phyloP scores from a whole-genome alignment of 805 yeast genomes.

The Candida boidinii region DNA sequence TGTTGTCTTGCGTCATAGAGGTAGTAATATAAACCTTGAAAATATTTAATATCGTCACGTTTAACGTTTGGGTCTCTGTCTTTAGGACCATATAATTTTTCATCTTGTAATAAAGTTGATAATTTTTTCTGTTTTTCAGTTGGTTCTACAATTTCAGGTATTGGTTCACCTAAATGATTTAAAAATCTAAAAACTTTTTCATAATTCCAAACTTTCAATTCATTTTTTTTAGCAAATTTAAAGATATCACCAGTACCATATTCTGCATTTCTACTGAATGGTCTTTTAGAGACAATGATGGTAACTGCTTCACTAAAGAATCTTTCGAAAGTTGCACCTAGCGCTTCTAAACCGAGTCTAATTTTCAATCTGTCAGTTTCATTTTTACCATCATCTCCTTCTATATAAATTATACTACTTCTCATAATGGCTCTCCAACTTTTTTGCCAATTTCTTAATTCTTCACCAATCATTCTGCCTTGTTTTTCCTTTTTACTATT shows the following conservation, averaged over 20 bases:
- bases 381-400: conserved; percentile 28
- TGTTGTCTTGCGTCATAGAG: conserved; percentile 74
- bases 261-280: conserved; percentile 28
- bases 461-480: conserved; percentile 26
- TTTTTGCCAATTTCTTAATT: conserved; percentile 47
- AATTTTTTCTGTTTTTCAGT: conserved; percentile 25
- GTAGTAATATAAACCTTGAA: conserved; percentile 64
- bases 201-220: conserved; percentile 78
- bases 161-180: conserved; percentile 45
- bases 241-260: conserved; percentile 57
- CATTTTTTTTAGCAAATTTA: conserved; percentile 47
- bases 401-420: conserved; percentile 50
- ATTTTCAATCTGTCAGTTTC: conserved; percentile 28
- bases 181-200: conserved; percentile 83
- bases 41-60: conserved; percentile 78
- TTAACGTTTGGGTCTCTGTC: conserved; percentile 84
- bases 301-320: conserved; percentile 61
- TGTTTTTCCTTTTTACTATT: conserved; percentile 7
- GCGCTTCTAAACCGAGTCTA: conserved; percentile 24
- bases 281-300: conserved; percentile 67
- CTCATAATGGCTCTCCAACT: conserved; percentile 54
- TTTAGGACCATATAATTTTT: conserved; percentile 75
- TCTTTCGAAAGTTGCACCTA: conserved; percentile 50
- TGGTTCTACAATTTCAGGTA: conserved; percentile 16
- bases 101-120: conserved; percentile 68